Conservation (phyloP, 108 stramenopile species). For the Skeletonema marinoi region DNA sequence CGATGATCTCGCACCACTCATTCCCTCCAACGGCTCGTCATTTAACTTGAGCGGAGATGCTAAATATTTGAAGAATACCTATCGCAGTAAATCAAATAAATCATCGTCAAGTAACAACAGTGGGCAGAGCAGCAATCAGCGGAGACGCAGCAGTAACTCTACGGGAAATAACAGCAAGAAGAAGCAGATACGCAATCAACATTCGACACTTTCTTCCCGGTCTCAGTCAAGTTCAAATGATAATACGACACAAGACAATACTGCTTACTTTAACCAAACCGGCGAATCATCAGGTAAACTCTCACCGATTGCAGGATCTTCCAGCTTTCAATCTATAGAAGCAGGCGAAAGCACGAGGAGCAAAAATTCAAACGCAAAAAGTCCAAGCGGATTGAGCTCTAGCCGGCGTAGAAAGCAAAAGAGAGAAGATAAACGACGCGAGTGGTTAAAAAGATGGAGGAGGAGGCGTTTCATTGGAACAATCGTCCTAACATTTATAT, state of each 20-base stretch:
- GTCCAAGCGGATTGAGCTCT: neutral
- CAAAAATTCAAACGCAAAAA: constrained; percentile 5
- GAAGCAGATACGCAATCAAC: neutral
- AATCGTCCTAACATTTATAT: constrained; percentile 8
- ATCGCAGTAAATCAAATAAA: constrained; percentile 1
- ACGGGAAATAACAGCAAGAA: neutral
- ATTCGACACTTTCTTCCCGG: neutral
- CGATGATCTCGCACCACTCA: constrained; percentile 9
- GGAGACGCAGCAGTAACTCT: neutral
- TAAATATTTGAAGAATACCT: neutral
- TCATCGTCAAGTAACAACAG: neutral
- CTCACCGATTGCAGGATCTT: neutral
- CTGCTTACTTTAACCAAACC: neutral
- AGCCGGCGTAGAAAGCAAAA: neutral
- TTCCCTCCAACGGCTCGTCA: constrained; percentile 12
- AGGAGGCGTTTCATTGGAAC: constrained; percentile 15
- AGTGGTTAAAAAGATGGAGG: constrained; percentile 7
- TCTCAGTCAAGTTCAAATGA: neutral
- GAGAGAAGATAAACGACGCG: constrained; percentile 12
- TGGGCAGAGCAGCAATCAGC: neutral
- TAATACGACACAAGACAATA: neutral
- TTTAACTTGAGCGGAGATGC: constrained; percentile 14
- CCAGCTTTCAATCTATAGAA: constrained; percentile 6
- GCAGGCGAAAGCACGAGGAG: neutral
- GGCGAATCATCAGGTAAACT: neutral